Evolutionary conservation across 441 rosid genomes (phyloP), one percentile per base, ranked within the genome.

Genomic region (Aquilaria agallochum): DNA sequence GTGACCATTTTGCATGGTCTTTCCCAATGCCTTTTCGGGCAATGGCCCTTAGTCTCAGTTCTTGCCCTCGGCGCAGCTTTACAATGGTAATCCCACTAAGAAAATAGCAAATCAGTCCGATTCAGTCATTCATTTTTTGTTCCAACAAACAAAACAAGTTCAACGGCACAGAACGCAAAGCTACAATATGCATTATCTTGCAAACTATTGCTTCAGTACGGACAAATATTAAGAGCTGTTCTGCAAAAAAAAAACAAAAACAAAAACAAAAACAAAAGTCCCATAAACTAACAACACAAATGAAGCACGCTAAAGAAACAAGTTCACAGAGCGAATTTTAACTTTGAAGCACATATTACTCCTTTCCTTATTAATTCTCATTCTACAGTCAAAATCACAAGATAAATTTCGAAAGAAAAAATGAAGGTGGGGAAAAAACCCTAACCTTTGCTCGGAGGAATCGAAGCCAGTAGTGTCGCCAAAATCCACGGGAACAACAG

Each of bases 1-100:
- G 99, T 34, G 97, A 91, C 97, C 97, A 91, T 72, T 94, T 91
- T 0, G 99, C 97, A 49, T 94, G 97, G 85, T 94, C 99, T 73
- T 91, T 94, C 47, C 92, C 95, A 4, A 91, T 91, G 50, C 99
- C 97, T 75, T 94, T 91, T 69, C 97, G 78, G 0, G 97, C 98
- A 32, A 90, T 89, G 10, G 96, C 97, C 72, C 95, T 82, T 64
- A 94, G 83, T 73, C 81, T 87, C 73, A 90, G 46, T 50, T 94
- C 97, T 77, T 89, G 96, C 61, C 97, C 97, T 5, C 88, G 74
- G 14, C 95, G 83, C 61, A 94, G 74, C 70, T 91, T 91, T 72
- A 90, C 97, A 44, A 94, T 94, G 44, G 81, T 89, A 67, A 91
- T 83, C 12, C 98, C 98, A 81, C 97, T 94, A 62, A 50, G 60